These are phyloP conservation scores for Monoraphidium neglectum DNA, from an alignment of 139 green algal species.

Conservation along the genomic window DNA sequence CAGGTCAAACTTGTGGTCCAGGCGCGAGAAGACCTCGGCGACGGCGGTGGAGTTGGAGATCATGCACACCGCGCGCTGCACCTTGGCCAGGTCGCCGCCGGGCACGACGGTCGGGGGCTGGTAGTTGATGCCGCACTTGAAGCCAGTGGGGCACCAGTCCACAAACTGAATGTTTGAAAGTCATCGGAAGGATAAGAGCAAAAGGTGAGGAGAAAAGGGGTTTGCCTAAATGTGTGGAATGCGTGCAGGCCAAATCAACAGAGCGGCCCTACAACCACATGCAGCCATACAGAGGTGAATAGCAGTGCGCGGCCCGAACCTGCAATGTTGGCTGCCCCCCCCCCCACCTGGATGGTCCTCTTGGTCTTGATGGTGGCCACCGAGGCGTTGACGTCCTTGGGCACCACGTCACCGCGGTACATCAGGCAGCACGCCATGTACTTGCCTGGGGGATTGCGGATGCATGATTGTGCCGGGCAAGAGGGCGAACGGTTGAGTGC, in stretches of 20 bases:
- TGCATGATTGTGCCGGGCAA: too few relatives aligned
- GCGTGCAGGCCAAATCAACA: too few relatives aligned
- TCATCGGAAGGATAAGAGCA: too few relatives aligned
- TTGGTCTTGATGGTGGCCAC: conserved; percentile 99
- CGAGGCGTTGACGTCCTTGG: conserved; percentile 98
- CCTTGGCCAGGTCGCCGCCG: conserved; percentile 98
- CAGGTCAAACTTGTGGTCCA: conserved; percentile 99
- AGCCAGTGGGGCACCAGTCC: conserved; percentile 98
- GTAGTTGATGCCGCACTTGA: conserved; percentile 99
- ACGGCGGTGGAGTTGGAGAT: conserved; percentile 99
- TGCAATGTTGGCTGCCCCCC: too few relatives aligned
- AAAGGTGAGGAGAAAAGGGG: too few relatives aligned
- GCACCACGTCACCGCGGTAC: conserved; percentile 99
- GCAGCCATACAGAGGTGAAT: too few relatives aligned
- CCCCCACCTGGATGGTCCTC: conserved; percentile 98
- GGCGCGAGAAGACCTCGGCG: conserved; percentile 95
- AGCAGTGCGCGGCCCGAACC: too few relatives aligned
- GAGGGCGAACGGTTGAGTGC: too few relatives aligned
- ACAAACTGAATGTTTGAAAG: too few relatives aligned
- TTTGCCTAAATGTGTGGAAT: too few relatives aligned
- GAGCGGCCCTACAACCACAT: too few relatives aligned
- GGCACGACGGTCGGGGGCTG: conserved; percentile 98
- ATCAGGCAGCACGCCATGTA: conserved; percentile 99
- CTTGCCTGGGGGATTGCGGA: conserved; percentile 78
- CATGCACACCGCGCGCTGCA: conserved; percentile 99